phyloP scores from a whole-genome alignment of 495 filamentous ascomycete genomes.

The Durotheca rogersii region DNA sequence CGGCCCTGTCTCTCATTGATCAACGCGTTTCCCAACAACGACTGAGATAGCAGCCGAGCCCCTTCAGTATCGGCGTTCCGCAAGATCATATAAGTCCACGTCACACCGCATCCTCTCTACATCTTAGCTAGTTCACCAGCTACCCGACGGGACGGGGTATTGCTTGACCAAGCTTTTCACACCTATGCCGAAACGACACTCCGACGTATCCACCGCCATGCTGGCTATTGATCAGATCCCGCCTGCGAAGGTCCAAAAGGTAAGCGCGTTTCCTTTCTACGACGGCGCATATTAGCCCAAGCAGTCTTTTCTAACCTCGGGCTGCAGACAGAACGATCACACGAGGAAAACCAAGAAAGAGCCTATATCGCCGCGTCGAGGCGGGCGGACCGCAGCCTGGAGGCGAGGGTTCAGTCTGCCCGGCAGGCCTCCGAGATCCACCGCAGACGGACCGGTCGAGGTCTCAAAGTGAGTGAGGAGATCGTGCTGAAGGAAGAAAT shows the following conservation, averaged over 20 bases:
- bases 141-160: too few relatives aligned
- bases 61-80: too few relatives aligned
- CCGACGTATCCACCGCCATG: slow-evolving; percentile 22
- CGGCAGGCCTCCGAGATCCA: slow-evolving; percentile 86
- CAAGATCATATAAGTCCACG: too few relatives aligned
- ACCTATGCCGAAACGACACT: slow-evolving; percentile 33
- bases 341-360: slow-evolving; percentile 91
- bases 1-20: too few relatives aligned
- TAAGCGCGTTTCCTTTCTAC: neutral
- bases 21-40: too few relatives aligned
- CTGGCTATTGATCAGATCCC: slow-evolving; percentile 11
- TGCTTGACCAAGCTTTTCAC: too few relatives aligned
- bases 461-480: slow-evolving; percentile 78
- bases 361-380: slow-evolving; percentile 96
- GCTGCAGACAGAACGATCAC: slow-evolving; percentile 63
- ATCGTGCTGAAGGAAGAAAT: slow-evolving; percentile 92
- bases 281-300: neutral
- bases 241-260: slow-evolving; percentile 35
- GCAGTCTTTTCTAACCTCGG: slow-evolving; percentile 11
- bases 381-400: slow-evolving; percentile 82
- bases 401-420: slow-evolving; percentile 88
- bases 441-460: slow-evolving; percentile 82
- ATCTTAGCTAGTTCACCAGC: too few relatives aligned
- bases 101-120: too few relatives aligned
- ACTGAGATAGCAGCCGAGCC: too few relatives aligned